A percentile compares a stretch with the other conserved stretches of the same genome.
Evolutionary conservation across 202 grass and related monocot species (phyloP).

Genomic region (Schoenoplectus triqueter): DNA sequence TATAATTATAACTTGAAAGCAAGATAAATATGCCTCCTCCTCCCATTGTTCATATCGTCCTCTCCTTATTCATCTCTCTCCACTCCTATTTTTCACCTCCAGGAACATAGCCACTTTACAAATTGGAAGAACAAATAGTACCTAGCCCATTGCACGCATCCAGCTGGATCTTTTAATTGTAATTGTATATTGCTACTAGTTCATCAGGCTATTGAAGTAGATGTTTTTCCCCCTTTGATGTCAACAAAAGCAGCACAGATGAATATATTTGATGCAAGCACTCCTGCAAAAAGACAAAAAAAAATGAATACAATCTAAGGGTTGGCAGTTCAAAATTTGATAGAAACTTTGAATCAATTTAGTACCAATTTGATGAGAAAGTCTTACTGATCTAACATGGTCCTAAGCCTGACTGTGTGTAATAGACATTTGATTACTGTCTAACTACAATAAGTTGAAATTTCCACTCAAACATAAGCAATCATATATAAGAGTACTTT

Average conservation of each 20-base stretch:
- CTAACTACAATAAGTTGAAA: too few species aligned
- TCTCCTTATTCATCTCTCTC: background rate
- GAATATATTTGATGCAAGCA: conserved; percentile 4
- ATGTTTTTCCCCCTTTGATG: conserved; percentile 3
- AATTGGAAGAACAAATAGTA: background rate
- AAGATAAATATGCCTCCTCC: background rate
- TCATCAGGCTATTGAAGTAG: conserved; percentile 17
- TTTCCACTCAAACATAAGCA: too few species aligned
- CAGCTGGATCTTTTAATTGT: conserved; percentile 18
- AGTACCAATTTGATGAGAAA: background rate
- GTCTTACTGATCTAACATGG: background rate
- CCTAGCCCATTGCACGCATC: conserved; percentile 24
- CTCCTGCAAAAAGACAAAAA: conserved; percentile 12
- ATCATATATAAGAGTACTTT: too few species aligned
- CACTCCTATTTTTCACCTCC: background rate
- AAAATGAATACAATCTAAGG: background rate
- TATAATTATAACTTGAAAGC: background rate
- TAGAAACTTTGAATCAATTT: background rate
- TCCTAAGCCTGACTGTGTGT: background rate
- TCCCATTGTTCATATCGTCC: background rate
- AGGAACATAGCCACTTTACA: background rate
- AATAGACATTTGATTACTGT: too few species aligned
- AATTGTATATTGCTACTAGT: conserved; percentile 5
- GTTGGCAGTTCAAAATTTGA: background rate
- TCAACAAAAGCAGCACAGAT: background rate